Evolutionary conservation across 2,329 filamentous ascomycete genomes (phyloP).

Genomic region (Monosporascus sp.): DNA sequence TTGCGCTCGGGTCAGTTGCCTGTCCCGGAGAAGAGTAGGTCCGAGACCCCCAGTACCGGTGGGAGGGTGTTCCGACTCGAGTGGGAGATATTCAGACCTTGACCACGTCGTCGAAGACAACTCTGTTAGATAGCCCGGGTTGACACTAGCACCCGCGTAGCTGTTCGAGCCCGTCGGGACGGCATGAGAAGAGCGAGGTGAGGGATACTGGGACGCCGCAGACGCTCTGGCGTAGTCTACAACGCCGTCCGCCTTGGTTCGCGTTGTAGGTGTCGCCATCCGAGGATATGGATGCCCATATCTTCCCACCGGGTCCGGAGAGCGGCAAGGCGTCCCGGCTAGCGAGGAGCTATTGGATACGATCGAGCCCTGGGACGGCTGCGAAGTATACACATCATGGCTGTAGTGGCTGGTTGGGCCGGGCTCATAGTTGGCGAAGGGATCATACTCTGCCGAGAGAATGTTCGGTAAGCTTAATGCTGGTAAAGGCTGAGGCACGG

Average conservation of each 20-base stretch:
- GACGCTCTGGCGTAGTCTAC: constrained; percentile 30
- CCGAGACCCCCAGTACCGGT: constrained; percentile 16
- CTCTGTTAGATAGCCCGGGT: constrained; percentile 34
- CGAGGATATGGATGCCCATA: constrained; percentile 27
- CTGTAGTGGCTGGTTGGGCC: constrained; percentile 37
- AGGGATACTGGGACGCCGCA: constrained; percentile 36
- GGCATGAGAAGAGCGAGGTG: constrained; percentile 32
- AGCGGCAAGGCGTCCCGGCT: constrained; percentile 26
- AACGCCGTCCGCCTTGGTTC: constrained; percentile 34
- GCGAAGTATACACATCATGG: constrained; percentile 41
- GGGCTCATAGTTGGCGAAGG: constrained; percentile 43
- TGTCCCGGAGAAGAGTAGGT: constrained; percentile 20
- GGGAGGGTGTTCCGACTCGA: constrained; percentile 30
- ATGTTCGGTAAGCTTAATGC: constrained; percentile 39
- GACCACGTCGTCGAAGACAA: constrained; percentile 32
- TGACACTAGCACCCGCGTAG: constrained; percentile 23
- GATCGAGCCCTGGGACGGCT: constrained; percentile 27
- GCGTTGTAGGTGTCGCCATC: constrained; percentile 27
- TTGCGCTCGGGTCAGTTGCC: constrained; percentile 24
- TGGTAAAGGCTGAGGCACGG: constrained; percentile 34
- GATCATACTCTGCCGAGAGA: constrained; percentile 45
- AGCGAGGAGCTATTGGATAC: constrained; percentile 21
- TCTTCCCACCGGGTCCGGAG: constrained; percentile 25
- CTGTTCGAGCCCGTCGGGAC: constrained; percentile 23
- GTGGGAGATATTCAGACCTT: constrained; percentile 31